phyloP scores from a whole-genome alignment of 2,329 filamentous ascomycete genomes.

The Septoria petroselini region DNA sequence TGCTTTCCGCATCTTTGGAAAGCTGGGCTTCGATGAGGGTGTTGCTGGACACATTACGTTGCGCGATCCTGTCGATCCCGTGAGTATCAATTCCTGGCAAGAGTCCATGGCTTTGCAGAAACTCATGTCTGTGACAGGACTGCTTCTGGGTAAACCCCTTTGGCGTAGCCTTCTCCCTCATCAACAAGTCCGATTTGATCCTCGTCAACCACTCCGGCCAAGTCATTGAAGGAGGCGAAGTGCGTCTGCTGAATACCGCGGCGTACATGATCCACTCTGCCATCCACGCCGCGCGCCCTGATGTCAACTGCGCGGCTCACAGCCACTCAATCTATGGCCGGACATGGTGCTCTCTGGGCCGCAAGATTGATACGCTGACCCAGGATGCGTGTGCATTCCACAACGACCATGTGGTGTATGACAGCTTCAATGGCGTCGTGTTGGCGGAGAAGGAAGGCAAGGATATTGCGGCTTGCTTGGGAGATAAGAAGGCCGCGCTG shows the following conservation, averaged over 20 bases:
- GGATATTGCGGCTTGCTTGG: constrained; percentile 43
- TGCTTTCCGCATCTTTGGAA: constrained; percentile 46
- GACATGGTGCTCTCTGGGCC: constrained; percentile 45
- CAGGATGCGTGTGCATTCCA: constrained; percentile 47
- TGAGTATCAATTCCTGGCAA: constrained; percentile 19
- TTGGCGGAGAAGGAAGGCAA: constrained; percentile 46
- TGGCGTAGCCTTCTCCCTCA: constrained; percentile 43
- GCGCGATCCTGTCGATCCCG: constrained; percentile 37
- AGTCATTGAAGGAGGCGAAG: constrained; percentile 43
- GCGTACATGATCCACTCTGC: constrained; percentile 49
- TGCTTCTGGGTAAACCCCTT: constrained; percentile 43
- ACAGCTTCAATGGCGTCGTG: constrained; percentile 49
- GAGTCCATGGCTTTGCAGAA: too few species aligned
- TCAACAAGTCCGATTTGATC: constrained; percentile 49
- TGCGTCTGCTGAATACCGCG: constrained; percentile 44
- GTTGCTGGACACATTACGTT: constrained; percentile 45
- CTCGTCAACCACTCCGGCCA: constrained; percentile 45
- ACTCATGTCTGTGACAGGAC: not conserved
- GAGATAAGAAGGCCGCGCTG: constrained; percentile 43
- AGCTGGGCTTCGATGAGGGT: constrained; percentile 43
- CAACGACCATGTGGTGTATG: constrained; percentile 42
- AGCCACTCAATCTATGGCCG: constrained; percentile 47
- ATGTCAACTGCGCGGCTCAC: constrained; percentile 47
- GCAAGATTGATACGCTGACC: constrained; percentile 45
- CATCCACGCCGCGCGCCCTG: constrained; percentile 44